phyloP scores from a whole-genome alignment of 1,139 yeast species.

The Taphrina flavorubra region DNA sequence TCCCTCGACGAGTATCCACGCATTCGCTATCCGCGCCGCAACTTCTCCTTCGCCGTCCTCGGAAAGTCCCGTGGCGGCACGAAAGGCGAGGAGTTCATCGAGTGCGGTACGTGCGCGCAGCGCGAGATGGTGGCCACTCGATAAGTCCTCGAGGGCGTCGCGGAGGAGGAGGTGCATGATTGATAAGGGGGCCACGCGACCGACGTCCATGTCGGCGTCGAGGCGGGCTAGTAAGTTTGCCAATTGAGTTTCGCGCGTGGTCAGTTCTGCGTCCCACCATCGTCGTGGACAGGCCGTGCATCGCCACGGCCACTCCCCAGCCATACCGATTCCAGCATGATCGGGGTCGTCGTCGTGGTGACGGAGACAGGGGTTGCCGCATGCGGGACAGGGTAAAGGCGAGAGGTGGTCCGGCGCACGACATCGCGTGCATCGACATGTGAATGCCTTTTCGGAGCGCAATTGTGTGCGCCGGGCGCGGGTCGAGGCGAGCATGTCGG shows the following conservation, averaged over 20 bases:
- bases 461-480: slow-evolving; percentile 15
- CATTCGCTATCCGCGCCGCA: slow-evolving; percentile 27
- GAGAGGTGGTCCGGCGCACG: slow-evolving; percentile 18
- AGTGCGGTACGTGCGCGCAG: slow-evolving; percentile 19
- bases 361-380: not conserved
- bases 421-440: slow-evolving; percentile 31
- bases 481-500: slow-evolving; percentile 33
- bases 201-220: slow-evolving; percentile 29
- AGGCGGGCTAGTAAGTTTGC: slow-evolving; percentile 1
- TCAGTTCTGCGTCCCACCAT: slow-evolving; percentile 38
- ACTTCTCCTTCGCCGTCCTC: not conserved
- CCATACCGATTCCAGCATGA: too few species aligned
- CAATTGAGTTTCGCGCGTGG: slow-evolving; percentile 17
- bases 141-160: slow-evolving; percentile 24
- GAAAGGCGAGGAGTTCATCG: slow-evolving; percentile 33
- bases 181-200: slow-evolving; percentile 23
- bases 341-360: too few species aligned
- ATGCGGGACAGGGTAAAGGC: slow-evolving; percentile 34
- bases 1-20: slow-evolving; percentile 23
- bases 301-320: slow-evolving; percentile 25
- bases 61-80: not conserved
- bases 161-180: slow-evolving; percentile 25
- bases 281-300: slow-evolving; percentile 26
- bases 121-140: slow-evolving; percentile 16
- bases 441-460: slow-evolving; percentile 21